Conservation (phyloP, 2,329 filamentous ascomycete genomes). For the Scedosporium dehoogii region DNA sequence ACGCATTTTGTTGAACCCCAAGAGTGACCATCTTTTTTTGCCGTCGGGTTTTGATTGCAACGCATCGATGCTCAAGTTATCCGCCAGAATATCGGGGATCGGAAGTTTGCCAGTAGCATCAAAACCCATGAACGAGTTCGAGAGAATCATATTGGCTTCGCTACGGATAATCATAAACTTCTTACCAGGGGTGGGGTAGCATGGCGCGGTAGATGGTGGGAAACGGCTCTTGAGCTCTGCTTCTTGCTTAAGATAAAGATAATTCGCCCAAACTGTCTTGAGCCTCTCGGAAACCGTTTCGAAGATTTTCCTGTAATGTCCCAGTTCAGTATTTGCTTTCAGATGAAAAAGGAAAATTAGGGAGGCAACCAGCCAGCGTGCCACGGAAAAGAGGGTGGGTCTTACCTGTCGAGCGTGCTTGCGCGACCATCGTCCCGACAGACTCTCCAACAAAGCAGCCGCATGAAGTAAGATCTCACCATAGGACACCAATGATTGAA, state of each 20-base stretch:
- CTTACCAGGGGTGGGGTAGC: slow-evolving; percentile 73
- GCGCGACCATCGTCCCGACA: slow-evolving; percentile 63
- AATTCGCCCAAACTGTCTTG: slow-evolving; percentile 67
- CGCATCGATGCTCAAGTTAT: background rate
- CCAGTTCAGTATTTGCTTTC: slow-evolving; percentile 14
- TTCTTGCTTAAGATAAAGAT: slow-evolving; percentile 61
- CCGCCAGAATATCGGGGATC: slow-evolving; percentile 12
- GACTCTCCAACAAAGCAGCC: slow-evolving; percentile 79
- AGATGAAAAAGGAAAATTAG: background rate
- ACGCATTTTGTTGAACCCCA: slow-evolving; percentile 55
- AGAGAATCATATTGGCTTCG: slow-evolving; percentile 44
- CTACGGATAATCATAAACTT: slow-evolving; percentile 83
- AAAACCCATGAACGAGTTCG: slow-evolving; percentile 38
- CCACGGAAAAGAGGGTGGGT: background rate
- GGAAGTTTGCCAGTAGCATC: slow-evolving; percentile 30
- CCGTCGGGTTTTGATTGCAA: slow-evolving; percentile 23
- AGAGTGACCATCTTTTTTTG: slow-evolving; percentile 54
- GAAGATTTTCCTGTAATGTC: slow-evolving; percentile 53
- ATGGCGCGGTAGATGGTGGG: slow-evolving; percentile 68
- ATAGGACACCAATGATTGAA: slow-evolving; percentile 96
- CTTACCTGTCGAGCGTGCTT: slow-evolving; percentile 55
- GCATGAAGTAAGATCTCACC: slow-evolving; percentile 89
- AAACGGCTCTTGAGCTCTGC: slow-evolving; percentile 44
- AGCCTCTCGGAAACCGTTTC: slow-evolving; percentile 57
- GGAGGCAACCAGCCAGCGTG: background rate